Evolutionary conservation across 2,329 filamentous ascomycete species (phyloP).

Genomic region (Septoria petroselini): DNA sequence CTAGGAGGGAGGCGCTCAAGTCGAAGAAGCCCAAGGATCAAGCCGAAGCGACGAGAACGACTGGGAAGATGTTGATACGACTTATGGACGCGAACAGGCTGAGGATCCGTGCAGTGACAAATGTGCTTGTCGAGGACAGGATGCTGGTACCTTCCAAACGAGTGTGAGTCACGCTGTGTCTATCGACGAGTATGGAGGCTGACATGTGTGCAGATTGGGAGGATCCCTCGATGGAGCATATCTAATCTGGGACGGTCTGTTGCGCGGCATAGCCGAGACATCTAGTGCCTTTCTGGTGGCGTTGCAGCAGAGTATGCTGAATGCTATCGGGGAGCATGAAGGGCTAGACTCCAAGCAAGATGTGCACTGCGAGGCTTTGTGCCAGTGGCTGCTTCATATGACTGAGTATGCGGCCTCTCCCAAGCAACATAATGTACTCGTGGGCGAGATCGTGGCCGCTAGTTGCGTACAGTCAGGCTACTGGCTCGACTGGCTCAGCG

Average conservation of each 20-base stretch:
- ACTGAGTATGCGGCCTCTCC: conserved; percentile 35
- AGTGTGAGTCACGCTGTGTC: conserved; percentile 26
- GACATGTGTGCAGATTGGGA: conserved; percentile 30
- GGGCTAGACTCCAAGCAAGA: conserved; percentile 19
- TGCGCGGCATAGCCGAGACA: conserved; percentile 39
- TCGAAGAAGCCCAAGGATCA: conserved; percentile 31
- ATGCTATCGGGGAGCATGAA: conserved; percentile 34
- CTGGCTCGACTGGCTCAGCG: conserved; percentile 41
- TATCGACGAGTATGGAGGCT: background rate
- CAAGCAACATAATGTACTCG: conserved; percentile 9
- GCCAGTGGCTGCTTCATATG: conserved; percentile 52
- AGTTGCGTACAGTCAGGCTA: conserved; percentile 40
- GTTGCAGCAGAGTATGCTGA: conserved; percentile 42
- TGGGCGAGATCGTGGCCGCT: conserved; percentile 26
- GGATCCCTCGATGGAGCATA: conserved; percentile 44
- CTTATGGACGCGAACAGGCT: conserved; percentile 15
- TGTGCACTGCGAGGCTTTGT: conserved; percentile 43
- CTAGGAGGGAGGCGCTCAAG: conserved; percentile 34
- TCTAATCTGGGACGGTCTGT: conserved; percentile 44
- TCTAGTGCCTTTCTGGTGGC: conserved; percentile 39
- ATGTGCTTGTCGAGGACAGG: conserved; percentile 38
- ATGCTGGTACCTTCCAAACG: conserved; percentile 40
- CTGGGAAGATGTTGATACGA: conserved; percentile 15
- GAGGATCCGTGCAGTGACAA: conserved; percentile 24
- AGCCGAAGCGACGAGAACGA: conserved; percentile 13